Percentiles rank a stretch among this genome's conserved stretches.
Evolutionary conservation across 345 rosid species (phyloP).

Genomic region (Citrus hindsii): DNA sequence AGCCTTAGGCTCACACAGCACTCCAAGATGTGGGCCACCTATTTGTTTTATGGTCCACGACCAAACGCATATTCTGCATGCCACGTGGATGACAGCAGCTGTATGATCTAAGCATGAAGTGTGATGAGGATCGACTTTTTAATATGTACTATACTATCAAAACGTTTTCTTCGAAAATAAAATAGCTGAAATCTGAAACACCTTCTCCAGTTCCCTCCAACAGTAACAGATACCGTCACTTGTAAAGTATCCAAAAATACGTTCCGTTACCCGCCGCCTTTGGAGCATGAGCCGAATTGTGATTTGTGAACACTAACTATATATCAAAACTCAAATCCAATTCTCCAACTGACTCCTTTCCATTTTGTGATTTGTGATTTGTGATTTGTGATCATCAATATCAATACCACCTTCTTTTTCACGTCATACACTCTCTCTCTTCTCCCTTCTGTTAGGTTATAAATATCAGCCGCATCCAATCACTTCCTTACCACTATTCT

Average conservation of each 20-base stretch:
- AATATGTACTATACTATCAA: not conserved
- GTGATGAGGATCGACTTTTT: constrained; percentile 21
- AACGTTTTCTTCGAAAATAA: too few species aligned
- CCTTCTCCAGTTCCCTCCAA: constrained; percentile 5
- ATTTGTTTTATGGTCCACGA: constrained; percentile 35
- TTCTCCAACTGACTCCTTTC: not conserved
- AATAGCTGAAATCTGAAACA: not conserved
- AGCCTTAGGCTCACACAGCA: constrained; percentile 26
- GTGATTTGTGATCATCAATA: constrained; percentile 1
- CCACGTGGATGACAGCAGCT: constrained; percentile 51
- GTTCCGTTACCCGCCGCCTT: constrained; percentile 33
- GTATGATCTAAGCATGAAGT: constrained; percentile 71
- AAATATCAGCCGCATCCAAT: constrained; percentile 23
- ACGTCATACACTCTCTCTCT: constrained; percentile 32
- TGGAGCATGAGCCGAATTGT: not conserved
- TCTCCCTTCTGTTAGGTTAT: constrained; percentile 12
- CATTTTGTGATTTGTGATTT: constrained; percentile 8
- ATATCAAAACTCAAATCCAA: not conserved
- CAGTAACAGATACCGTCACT: constrained; percentile 31
- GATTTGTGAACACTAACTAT: not conserved
- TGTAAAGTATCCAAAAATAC: constrained; percentile 17
- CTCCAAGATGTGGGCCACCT: constrained; percentile 16
- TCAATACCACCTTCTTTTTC: constrained; percentile 37
- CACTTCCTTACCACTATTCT: constrained; percentile 18
- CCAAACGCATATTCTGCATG: constrained; percentile 49